phyloP scores from a whole-genome alignment of 2,329 filamentous ascomycete species.

The Neoscytalidium dimidiatum region DNA sequence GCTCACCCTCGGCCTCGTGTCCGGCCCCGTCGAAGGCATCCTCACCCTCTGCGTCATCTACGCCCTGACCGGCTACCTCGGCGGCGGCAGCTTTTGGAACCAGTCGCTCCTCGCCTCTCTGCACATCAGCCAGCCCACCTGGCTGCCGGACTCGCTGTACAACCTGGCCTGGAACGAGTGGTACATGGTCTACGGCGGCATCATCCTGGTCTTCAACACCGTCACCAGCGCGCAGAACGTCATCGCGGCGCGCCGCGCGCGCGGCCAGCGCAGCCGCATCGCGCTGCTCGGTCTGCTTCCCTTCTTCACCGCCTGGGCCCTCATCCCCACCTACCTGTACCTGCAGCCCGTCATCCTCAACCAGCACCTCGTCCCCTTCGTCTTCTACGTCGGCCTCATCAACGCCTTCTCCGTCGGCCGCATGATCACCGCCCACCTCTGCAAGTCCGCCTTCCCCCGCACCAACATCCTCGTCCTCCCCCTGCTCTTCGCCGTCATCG shows the following conservation, averaged over 20 bases:
- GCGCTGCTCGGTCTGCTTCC: slow-evolving; percentile 83
- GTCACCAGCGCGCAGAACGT: slow-evolving; percentile 78
- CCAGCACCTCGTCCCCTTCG: slow-evolving; percentile 84
- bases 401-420: slow-evolving; percentile 95
- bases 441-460: slow-evolving; percentile 85
- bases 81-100: slow-evolving; percentile 92
- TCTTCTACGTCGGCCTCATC: slow-evolving; percentile 82
- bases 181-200: slow-evolving; percentile 83
- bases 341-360: slow-evolving; percentile 83
- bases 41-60: slow-evolving; percentile 82
- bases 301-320: slow-evolving; percentile 74
- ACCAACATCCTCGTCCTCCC: slow-evolving; percentile 82
- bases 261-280: slow-evolving; percentile 69
- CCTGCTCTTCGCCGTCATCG: slow-evolving; percentile 74
- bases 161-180: slow-evolving; percentile 85
- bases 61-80: slow-evolving; percentile 77
- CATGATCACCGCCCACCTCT: slow-evolving; percentile 93
- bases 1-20: slow-evolving; percentile 86
- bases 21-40: slow-evolving; percentile 93
- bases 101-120: slow-evolving; percentile 73
- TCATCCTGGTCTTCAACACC: slow-evolving; percentile 85
- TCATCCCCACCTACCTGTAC: slow-evolving; percentile 77
- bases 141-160: slow-evolving; percentile 73
- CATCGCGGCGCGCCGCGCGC: slow-evolving; percentile 73
- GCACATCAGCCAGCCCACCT: slow-evolving; percentile 63